These are phyloP conservation scores for Petunia hybrid DNA, from an alignment of 305 asterid species.

Conservation along the genomic window DNA sequence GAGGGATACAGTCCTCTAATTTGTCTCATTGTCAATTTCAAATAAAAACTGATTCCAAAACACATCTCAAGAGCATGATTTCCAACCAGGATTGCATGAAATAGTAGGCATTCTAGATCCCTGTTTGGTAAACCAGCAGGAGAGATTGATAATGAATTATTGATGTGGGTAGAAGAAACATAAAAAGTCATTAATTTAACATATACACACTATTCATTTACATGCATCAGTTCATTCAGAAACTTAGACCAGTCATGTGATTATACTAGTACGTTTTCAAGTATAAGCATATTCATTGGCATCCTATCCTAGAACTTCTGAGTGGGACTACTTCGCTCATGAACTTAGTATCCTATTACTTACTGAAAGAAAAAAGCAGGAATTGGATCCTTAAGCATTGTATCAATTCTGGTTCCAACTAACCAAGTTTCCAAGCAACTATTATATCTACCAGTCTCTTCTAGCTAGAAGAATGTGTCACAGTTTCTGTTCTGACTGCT, in stretches of 20 bases:
- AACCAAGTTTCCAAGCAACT: background rate
- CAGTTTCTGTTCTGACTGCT: background rate
- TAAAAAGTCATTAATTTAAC: background rate
- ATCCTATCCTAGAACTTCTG: background rate
- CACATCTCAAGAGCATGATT: background rate
- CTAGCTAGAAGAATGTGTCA: background rate
- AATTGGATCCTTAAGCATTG: slow-evolving; percentile 6
- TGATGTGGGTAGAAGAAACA: background rate
- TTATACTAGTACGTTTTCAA: background rate
- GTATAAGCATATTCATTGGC: background rate
- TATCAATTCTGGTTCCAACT: background rate
- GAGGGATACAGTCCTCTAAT: background rate
- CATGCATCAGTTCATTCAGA: background rate
- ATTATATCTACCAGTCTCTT: background rate
- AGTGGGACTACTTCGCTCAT: background rate
- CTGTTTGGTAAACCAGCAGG: background rate
- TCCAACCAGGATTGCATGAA: slow-evolving; percentile 24
- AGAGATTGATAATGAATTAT: background rate
- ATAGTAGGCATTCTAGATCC: background rate
- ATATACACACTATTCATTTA: background rate
- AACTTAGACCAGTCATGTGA: slow-evolving; percentile 1
- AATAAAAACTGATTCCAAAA: background rate
- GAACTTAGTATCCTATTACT: background rate
- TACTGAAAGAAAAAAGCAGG: background rate
- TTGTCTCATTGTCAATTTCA: background rate